Evolutionary conservation across 257 asterid genomes (phyloP), one percentile per base, ranked within the genome.

Genomic region (Dorcoceras hygrometricum): DNA sequence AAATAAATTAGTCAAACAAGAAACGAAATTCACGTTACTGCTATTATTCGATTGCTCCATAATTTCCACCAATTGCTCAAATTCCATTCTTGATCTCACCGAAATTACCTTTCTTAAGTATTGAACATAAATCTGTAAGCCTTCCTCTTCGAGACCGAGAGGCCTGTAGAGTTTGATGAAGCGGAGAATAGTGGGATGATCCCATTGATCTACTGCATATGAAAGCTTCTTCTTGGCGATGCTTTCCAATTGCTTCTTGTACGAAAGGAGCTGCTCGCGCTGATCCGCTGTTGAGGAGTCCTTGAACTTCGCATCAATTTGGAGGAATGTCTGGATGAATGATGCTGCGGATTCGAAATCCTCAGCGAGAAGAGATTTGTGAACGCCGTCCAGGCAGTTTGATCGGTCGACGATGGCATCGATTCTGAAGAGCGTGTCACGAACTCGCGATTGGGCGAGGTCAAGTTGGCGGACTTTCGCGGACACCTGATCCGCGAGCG

Each of bases 381-480:
- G 80, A n/a, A 88, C 96, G 50, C 97, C 93, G 3, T 88, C 95
- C 2, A 90, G 86, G 80, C 95, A 88, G 31, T 73, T 81, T 62
- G 93, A 83, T 5, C 97, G 78, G 55, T 88, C 87, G 19, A 86
- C 96, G 28, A 88, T 83, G 63, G 95, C 90, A 3, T 90, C 95
- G 2, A 89, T 82, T 23, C 88, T 86, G 74, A 82, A 82, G 66
- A 93, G 87, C 7, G 99, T 90, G 67, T 86, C 92, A 22, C 87
- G 84, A 5, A 93, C 95, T 53, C 92, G 94, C 18, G 99, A 86
- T 32, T 93, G 99, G 23, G 91, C 93, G 14, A 83, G 87, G 80
- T 90, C 97, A 34, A 88, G 91, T 68, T 83, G 94, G 63, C 96
- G 89, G 66, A 90, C 97, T 70, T 90, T 90, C 70, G 84, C 88